Percentiles rank a stretch among this genome's conserved stretches.
Evolutionary conservation across 2,329 filamentous ascomycete genomes (phyloP).

Genomic region (Penicillium olsonii): DNA sequence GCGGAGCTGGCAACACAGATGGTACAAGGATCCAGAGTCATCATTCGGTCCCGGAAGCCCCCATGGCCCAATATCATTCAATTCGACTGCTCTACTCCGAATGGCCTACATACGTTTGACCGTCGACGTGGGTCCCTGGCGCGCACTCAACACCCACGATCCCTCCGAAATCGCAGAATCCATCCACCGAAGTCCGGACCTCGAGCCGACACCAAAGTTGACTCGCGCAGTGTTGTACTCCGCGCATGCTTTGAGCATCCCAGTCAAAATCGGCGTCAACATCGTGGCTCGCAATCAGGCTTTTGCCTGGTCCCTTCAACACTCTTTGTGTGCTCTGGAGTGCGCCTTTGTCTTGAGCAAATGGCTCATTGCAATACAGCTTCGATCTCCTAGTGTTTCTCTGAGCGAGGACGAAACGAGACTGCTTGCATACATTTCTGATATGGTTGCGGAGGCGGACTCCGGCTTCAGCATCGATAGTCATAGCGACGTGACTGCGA

Average conservation of each 20-base stretch:
- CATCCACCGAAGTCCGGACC: background rate
- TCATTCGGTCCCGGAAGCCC: slow-evolving; percentile 30
- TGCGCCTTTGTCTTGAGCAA: slow-evolving; percentile 37
- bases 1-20: slow-evolving; percentile 40
- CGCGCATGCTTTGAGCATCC: slow-evolving; percentile 66
- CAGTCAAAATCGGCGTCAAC: slow-evolving; percentile 24
- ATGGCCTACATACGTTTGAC: slow-evolving; percentile 54
- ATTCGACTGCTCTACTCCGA: slow-evolving; percentile 63
- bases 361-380: slow-evolving; percentile 29
- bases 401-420: slow-evolving; percentile 3
- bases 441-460: background rate
- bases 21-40: slow-evolving; percentile 44
- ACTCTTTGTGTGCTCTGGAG: slow-evolving; percentile 24
- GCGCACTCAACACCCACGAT: slow-evolving; percentile 65
- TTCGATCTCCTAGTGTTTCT: background rate
- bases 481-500: background rate
- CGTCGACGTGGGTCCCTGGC: slow-evolving; percentile 29
- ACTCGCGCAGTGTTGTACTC: slow-evolving; percentile 66
- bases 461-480: background rate
- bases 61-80: slow-evolving; percentile 66
- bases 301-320: slow-evolving; percentile 24
- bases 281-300: slow-evolving; percentile 22
- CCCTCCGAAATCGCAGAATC: slow-evolving; percentile 56
- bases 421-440: background rate
- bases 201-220: slow-evolving; percentile 60